Evolutionary conservation across 345 rosid genomes (phyloP).

Genomic region (Orychophragmus violaceus): DNA sequence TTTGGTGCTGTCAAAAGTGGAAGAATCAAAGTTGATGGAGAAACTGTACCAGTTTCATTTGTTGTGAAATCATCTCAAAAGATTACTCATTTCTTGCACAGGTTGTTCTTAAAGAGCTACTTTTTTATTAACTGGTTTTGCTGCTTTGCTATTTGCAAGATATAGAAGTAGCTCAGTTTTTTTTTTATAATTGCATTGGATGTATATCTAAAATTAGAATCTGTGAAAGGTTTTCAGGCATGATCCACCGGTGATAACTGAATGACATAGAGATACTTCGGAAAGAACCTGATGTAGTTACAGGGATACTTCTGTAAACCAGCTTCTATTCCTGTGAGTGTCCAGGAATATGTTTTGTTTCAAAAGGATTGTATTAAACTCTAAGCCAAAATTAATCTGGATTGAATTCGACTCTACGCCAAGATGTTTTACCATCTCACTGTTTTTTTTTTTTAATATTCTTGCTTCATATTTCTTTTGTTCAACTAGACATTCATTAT

Average conservation of each 20-base stretch:
- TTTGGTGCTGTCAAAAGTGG: conserved; percentile 70
- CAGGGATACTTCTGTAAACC: conserved; percentile 88
- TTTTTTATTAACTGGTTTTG: background rate
- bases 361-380: background rate
- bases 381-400: too few relatives aligned
- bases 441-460: background rate
- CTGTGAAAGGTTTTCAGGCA: conserved; percentile 57
- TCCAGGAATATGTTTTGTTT: background rate
- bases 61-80: conserved; percentile 68
- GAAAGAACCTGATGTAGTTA: conserved; percentile 66
- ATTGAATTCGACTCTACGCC: too few relatives aligned
- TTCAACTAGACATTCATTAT: conserved; percentile 12
- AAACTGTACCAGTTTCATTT: conserved; percentile 65
- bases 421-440: conserved; percentile 10
- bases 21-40: conserved; percentile 81
- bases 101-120: conserved; percentile 33
- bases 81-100: conserved; percentile 86
- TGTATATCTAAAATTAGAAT: conserved; percentile 17
- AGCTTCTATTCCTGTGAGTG: conserved; percentile 79
- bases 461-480: conserved; percentile 1
- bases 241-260: conserved; percentile 78
- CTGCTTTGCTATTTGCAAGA: background rate
- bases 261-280: conserved; percentile 53
- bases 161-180: background rate
- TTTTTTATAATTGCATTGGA: background rate